Base-by-base conservation (phyloP, 2,329 filamentous ascomycete genomes). In the Clarireedia monteithiana region DNA sequence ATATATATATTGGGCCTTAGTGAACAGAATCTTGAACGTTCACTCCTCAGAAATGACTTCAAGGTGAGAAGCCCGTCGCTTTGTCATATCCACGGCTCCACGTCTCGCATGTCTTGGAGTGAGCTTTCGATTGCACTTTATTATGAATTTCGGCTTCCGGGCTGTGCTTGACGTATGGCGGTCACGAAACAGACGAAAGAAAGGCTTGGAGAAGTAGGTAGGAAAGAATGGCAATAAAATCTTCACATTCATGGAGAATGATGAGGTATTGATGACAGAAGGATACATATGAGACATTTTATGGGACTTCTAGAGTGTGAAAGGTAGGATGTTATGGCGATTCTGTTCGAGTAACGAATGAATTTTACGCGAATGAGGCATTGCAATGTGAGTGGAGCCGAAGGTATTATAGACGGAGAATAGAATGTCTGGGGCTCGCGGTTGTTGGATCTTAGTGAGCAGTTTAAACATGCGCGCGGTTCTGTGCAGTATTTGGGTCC, bases 1-100 rank as follows among this genome's bases (percentile, higher is more conserved):
- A 14, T 34, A 34, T 5, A 14, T 34, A 14, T 12, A 34, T 34
- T 34, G 30, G 30, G 30, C 30, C 12, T 12, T 34, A 12, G 12
- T 10, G 30, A 34, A 9, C 7, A 27, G 7, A 7, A 27, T 27
- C 26, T 27, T 27, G 3, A 34, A 34, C 30, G 12, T 40, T 54
- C 7, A 54, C 24, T 54, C 45, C 24, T 54, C 45, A 6, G 36
- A 34, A 48, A 54, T 54, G 24, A 38, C 48, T 54, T 48, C 34
- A 40, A 42, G 52, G n/a, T 17, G 40, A 10, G 4, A 12, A 6
- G 23, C n/a, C 17, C 17, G 40, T 10, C 14, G 9, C 30, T 34
- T 34, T 12, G 30, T 44, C 40, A 20, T 24, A 17, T 24, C 40
- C 40, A 44, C 10, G 15, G 15, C 23, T 6, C 23, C 23, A 12